Conservation (phyloP, 805 yeast species). For the Jamesozyma gamospora region DNA sequence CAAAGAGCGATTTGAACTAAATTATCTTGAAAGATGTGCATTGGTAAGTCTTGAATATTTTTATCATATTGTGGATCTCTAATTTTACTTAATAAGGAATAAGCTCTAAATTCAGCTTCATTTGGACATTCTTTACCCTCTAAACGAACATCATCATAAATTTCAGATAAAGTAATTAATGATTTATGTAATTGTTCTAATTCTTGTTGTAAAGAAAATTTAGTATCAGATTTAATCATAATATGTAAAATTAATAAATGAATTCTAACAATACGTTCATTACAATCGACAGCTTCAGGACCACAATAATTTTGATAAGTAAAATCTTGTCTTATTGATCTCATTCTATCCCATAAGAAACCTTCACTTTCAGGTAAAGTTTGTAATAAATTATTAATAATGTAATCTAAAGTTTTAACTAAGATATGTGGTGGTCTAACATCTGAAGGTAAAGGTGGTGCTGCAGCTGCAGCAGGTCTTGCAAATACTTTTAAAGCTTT, state of each 20-base stretch:
- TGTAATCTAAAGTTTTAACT: slow-evolving; percentile 55
- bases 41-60: slow-evolving; percentile 60
- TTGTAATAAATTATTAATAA: slow-evolving; percentile 53
- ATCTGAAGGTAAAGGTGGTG: slow-evolving; percentile 95
- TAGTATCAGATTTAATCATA: slow-evolving; percentile 65
- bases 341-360: slow-evolving; percentile 92
- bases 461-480: slow-evolving; percentile 96
- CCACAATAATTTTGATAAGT: slow-evolving; percentile 92
- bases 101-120: slow-evolving; percentile 90
- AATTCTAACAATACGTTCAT: slow-evolving; percentile 81
- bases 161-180: slow-evolving; percentile 76
- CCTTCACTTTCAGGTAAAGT: slow-evolving; percentile 78
- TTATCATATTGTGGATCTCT: slow-evolving; percentile 80
- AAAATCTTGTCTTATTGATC: slow-evolving; percentile 94
- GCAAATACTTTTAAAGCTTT: slow-evolving; percentile 86
- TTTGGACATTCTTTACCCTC: slow-evolving; percentile 62
- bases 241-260: slow-evolving; percentile 74
- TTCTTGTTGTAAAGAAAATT: slow-evolving; percentile 90
- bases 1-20: slow-evolving; percentile 62
- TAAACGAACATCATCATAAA: slow-evolving; percentile 69
- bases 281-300: slow-evolving; percentile 86
- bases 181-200: slow-evolving; percentile 89
- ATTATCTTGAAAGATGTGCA: slow-evolving; percentile 40
- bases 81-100: slow-evolving; percentile 66
- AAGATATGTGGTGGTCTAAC: slow-evolving; percentile 86